Evolutionary conservation across 1,139 yeast species (phyloP).

Genomic region (Geotrichum cucujoidarum): DNA sequence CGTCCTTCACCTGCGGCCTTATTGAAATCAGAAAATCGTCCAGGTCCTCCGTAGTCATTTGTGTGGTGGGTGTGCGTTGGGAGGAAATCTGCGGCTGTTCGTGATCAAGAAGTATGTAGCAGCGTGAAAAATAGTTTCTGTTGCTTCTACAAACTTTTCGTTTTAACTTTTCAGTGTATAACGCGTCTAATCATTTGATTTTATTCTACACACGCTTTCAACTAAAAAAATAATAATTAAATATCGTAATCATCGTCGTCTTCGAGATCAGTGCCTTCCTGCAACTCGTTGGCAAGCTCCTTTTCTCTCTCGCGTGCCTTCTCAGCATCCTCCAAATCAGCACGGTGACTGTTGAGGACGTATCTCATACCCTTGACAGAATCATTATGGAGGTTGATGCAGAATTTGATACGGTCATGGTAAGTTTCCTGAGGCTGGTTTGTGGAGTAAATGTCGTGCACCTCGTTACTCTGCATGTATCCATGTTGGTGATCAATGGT

Average conservation of each 20-base stretch:
- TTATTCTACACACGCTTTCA: constrained; percentile 2
- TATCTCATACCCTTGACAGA: constrained; percentile 94
- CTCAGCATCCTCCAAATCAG: constrained; percentile 50
- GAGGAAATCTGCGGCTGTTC: no score
- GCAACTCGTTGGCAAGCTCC: constrained; percentile 44
- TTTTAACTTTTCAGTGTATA: not conserved
- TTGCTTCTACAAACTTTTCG: not conserved
- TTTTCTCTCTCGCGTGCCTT: constrained; percentile 55
- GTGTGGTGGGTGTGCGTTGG: constrained; percentile 1
- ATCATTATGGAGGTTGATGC: constrained; percentile 85
- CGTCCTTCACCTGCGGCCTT: constrained; percentile 18
- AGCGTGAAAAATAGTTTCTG: no score
- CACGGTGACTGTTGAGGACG: constrained; percentile 52
- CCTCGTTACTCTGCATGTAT: constrained; percentile 84
- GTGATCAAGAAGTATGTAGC: no score
- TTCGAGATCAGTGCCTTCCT: constrained; percentile 40
- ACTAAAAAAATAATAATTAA: constrained; percentile 15
- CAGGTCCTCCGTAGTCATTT: not conserved
- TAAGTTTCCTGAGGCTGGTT: constrained; percentile 80
- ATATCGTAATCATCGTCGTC: constrained; percentile 42
- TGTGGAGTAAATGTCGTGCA: constrained; percentile 82
- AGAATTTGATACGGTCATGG: constrained; percentile 90
- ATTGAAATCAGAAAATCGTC: constrained; percentile 18
- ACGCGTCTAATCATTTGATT: not conserved
- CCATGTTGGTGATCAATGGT: constrained; percentile 87